Evolutionary conservation across 208 protist genomes (phyloP).

Genomic region (Leishmania tropica): DNA sequence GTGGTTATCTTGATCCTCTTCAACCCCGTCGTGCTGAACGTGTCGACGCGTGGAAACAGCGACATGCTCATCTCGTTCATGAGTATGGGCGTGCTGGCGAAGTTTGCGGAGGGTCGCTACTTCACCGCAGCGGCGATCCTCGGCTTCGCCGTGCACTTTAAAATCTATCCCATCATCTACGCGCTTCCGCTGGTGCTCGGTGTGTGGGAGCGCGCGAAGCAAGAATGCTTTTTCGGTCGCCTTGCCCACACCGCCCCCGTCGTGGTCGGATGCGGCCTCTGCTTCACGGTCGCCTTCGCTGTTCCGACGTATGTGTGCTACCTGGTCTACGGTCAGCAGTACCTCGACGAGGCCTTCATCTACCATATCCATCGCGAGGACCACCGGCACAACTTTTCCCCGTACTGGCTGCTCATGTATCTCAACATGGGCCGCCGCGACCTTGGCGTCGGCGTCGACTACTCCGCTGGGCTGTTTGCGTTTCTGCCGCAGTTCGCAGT

Average conservation of each 20-base stretch:
- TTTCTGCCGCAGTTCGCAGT: slow-evolving; percentile 89
- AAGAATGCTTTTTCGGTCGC: not conserved
- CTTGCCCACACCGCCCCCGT: slow-evolving; percentile 21
- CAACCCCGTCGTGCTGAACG: slow-evolving; percentile 92
- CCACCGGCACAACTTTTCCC: slow-evolving; percentile 94
- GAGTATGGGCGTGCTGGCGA: slow-evolving; percentile 77
- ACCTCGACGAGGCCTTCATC: slow-evolving; percentile 80
- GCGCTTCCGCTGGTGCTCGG: slow-evolving; percentile 72
- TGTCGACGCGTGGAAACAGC: slow-evolving; percentile 95
- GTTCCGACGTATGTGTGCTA: slow-evolving; percentile 66
- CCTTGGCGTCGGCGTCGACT: slow-evolving; percentile 49
- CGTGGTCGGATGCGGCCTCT: slow-evolving; percentile 45
- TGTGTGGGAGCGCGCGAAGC: slow-evolving; percentile 45
- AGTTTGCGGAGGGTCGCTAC: slow-evolving; percentile 55
- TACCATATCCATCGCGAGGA: slow-evolving; percentile 85
- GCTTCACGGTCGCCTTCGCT: slow-evolving; percentile 49
- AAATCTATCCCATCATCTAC: slow-evolving; percentile 95
- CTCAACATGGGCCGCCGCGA: slow-evolving; percentile 66
- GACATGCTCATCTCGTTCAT: slow-evolving; percentile 93
- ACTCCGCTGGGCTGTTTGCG: slow-evolving; percentile 66
- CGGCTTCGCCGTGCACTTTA: slow-evolving; percentile 91
- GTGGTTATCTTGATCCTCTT: slow-evolving; percentile 84
- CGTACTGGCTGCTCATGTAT: slow-evolving; percentile 93
- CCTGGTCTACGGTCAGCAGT: slow-evolving; percentile 66
- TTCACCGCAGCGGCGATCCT: slow-evolving; percentile 60